These are phyloP conservation scores for Porcisia deanei DNA, from an alignment of 208 protist genomes.

Conservation along the genomic window DNA sequence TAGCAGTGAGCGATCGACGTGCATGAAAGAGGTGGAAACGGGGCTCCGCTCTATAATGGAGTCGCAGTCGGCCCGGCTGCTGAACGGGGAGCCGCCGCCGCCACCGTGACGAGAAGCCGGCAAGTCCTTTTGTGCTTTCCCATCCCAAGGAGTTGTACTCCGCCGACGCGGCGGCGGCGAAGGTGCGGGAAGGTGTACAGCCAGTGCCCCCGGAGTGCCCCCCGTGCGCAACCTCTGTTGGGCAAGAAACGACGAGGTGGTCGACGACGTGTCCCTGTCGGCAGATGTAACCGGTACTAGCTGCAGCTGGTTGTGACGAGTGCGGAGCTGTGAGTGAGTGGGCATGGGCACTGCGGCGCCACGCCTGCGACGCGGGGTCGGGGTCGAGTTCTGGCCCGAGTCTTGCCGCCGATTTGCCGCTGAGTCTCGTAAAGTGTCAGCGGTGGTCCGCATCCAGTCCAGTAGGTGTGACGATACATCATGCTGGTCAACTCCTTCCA, in stretches of 20 bases:
- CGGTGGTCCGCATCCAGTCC: conserved; percentile 28
- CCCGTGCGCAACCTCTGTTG: conserved; percentile 17
- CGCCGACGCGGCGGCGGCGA: conserved; percentile 23
- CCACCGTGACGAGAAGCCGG: not conserved
- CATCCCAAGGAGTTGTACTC: conserved; percentile 9
- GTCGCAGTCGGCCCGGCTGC: not conserved
- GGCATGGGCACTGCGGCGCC: not conserved
- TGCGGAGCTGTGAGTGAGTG: not conserved
- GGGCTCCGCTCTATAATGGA: conserved; percentile 8
- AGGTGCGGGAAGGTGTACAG: conserved; percentile 30
- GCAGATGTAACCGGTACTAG: conserved; percentile 18
- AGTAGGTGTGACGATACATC: conserved; percentile 11
- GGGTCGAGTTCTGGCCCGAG: not conserved
- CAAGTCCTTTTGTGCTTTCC: not conserved
- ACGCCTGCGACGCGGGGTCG: not conserved
- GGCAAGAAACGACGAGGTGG: conserved; percentile 20
- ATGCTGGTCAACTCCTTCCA: not conserved
- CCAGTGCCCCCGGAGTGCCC: conserved; percentile 15
- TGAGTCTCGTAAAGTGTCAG: conserved; percentile 13
- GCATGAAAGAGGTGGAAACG: conserved; percentile 20
- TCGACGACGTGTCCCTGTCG: conserved; percentile 25
- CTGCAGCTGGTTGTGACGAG: conserved; percentile 18
- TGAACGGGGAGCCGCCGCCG: not conserved
- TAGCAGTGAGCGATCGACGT: conserved; percentile 30
- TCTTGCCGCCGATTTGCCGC: conserved; percentile 4